Evolutionary conservation across 208 protist species (phyloP).

Genomic region (Zelonia costaricensis): DNA sequence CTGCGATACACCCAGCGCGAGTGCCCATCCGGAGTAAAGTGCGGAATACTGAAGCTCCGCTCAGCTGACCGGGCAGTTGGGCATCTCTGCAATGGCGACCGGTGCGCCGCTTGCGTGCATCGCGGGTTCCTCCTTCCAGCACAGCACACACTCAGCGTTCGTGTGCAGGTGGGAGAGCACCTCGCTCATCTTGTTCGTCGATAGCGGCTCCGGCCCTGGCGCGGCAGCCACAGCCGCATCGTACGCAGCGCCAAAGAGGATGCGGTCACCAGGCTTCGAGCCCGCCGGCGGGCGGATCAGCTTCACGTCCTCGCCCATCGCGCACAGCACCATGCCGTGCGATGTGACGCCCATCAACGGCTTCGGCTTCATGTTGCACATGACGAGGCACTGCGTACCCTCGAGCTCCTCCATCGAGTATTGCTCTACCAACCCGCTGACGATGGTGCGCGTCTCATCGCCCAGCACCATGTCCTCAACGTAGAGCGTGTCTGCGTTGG

Average conservation of each 20-base stretch:
- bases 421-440: conserved; percentile 89
- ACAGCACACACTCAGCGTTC: conserved; percentile 49
- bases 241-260: conserved; percentile 54
- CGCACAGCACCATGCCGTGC: conserved; percentile 94
- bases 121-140: conserved; percentile 63
- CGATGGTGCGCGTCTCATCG: conserved; percentile 86
- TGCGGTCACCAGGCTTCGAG: conserved; percentile 65
- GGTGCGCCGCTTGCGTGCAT: conserved; percentile 30
- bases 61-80: conserved; percentile 22
- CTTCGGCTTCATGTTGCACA: conserved; percentile 95
- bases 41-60: no score
- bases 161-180: conserved; percentile 65
- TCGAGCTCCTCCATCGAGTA: conserved; percentile 77
- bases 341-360: conserved; percentile 88
- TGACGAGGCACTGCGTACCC: conserved; percentile 68
- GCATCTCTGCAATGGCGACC: conserved; percentile 19
- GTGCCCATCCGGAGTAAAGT: no score
- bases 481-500: conserved; percentile 85
- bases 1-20: no score
- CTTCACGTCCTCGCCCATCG: conserved; percentile 45
- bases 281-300: conserved; percentile 66
- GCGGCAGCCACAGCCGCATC: conserved; percentile 16
- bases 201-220: conserved; percentile 30
- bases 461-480: conserved; percentile 94
- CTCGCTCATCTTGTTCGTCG: conserved; percentile 60